A percentile compares a stretch with the other conserved stretches of the same genome.
These are phyloP conservation scores for Candida succiphila DNA, from an alignment of 805 yeast species.

Conservation along the genomic window DNA sequence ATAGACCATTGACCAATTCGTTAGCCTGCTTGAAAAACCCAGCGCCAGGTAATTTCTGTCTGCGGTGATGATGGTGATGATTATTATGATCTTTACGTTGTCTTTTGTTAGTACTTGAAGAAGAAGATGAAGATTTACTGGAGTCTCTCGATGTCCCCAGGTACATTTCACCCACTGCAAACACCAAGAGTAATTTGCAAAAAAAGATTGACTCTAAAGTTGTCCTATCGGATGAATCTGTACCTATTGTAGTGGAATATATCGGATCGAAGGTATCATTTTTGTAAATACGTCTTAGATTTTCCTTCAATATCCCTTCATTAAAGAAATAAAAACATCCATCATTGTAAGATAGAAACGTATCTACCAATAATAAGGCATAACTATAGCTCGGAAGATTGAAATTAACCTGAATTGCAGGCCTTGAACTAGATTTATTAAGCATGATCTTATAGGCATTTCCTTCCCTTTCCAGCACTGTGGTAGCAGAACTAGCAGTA, in stretches of 20 bases:
- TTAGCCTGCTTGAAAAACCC: conserved; percentile 73
- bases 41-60: conserved; percentile 57
- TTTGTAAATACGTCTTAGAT: conserved; percentile 52
- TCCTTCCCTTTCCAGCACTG: conserved; percentile 65
- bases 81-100: neutral
- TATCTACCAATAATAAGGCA: conserved; percentile 65
- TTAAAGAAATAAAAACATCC: conserved; percentile 81
- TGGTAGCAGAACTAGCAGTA: conserved; percentile 15
- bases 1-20: conserved; percentile 66
- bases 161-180: conserved; percentile 79
- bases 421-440: conserved; percentile 58
- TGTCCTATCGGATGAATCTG: conserved; percentile 21
- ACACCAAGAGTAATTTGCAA: conserved; percentile 62
- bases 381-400: conserved; percentile 69
- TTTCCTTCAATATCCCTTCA: conserved; percentile 68
- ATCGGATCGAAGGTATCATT: conserved; percentile 26
- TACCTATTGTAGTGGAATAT: too few relatives aligned
- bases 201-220: conserved; percentile 73
- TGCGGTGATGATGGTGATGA: neutral
- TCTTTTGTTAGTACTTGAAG: neutral
- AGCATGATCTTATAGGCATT: conserved; percentile 64
- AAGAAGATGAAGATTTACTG: neutral
- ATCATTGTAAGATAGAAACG: conserved; percentile 70
- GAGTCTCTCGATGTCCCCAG: conserved; percentile 67
- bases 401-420: conserved; percentile 61